Percentiles rank a stretch among this genome's conserved stretches.
Evolutionary conservation across 2,329 filamentous ascomycete genomes (phyloP).

Genomic region (Dothideomycetes sp.): DNA sequence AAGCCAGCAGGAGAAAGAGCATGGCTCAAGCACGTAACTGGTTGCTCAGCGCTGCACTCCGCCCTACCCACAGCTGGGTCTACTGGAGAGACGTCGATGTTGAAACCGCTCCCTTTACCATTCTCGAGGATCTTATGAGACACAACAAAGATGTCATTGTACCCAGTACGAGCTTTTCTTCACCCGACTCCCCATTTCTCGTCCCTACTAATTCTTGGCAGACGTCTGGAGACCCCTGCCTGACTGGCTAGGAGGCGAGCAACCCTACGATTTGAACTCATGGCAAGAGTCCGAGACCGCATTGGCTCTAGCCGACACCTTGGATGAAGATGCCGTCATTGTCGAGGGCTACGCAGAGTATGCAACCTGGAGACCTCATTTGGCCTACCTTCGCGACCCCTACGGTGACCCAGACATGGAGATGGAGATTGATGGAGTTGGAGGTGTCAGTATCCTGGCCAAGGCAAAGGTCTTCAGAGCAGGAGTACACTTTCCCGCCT

Average conservation of each 20-base stretch:
- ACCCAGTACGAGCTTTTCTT: constrained; percentile 62
- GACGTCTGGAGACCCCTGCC: constrained; percentile 96
- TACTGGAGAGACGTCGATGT: constrained; percentile 99
- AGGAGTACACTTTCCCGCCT: constrained; percentile 94
- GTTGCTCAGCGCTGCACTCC: constrained; percentile 83
- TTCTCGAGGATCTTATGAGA: constrained; percentile 93
- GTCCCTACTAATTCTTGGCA: constrained; percentile 22
- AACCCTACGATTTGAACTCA: constrained; percentile 95
- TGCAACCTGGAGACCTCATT: constrained; percentile 92
- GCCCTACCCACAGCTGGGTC: constrained; percentile 96
- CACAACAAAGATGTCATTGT: constrained; percentile 99
- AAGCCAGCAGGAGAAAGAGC: constrained; percentile 83
- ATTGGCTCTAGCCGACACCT: constrained; percentile 78
- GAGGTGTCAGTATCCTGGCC: constrained; percentile 91
- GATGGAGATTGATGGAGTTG: constrained; percentile 98
- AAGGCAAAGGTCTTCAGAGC: constrained; percentile 92
- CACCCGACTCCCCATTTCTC: no score
- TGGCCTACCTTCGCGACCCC: constrained; percentile 91
- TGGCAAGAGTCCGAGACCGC: constrained; percentile 99
- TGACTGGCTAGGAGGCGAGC: constrained; percentile 96
- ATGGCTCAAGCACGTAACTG: constrained; percentile 98
- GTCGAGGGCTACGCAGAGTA: constrained; percentile 99
- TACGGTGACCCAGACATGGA: constrained; percentile 98
- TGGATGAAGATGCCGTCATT: constrained; percentile 97
- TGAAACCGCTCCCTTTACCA: constrained; percentile 92